Conservation (phyloP, 2,329 filamentous ascomycete species). For the Ophiognomonia clavigignenti-juglandacearum region DNA sequence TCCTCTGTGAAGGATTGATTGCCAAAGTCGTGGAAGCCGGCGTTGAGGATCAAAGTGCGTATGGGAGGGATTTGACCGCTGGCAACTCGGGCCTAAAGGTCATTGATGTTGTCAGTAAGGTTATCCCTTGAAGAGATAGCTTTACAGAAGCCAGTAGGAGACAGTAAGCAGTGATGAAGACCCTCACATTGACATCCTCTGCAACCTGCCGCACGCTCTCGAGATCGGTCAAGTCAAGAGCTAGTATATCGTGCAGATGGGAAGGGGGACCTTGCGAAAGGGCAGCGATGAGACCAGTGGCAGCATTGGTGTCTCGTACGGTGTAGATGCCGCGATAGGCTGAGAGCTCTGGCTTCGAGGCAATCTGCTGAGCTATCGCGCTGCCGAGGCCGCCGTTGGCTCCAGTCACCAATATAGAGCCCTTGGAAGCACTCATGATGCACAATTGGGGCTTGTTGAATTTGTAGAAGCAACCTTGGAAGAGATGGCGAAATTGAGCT, state of each 20-base stretch:
- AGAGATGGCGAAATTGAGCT: too few relatives aligned
- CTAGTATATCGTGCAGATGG: constrained; percentile 28
- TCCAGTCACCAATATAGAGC: constrained; percentile 33
- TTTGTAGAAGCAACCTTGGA: too few relatives aligned
- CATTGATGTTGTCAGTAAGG: too few relatives aligned
- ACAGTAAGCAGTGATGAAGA: too few relatives aligned
- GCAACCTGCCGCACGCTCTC: constrained; percentile 23
- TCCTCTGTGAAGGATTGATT: constrained; percentile 13
- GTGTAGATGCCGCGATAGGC: constrained; percentile 31
- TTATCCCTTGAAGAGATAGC: too few relatives aligned
- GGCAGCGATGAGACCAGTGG: constrained; percentile 24
- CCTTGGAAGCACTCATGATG: too few relatives aligned
- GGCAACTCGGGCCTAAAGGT: too few relatives aligned
- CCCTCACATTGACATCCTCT: constrained; percentile 24
- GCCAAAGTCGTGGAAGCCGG: not conserved
- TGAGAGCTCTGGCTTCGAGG: constrained; percentile 25
- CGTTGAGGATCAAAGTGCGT: not conserved
- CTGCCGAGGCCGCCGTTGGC: constrained; percentile 35
- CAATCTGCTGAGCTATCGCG: constrained; percentile 26
- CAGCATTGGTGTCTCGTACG: constrained; percentile 28
- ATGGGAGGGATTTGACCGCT: not conserved
- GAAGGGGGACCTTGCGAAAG: constrained; percentile 18
- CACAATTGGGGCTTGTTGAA: too few relatives aligned
- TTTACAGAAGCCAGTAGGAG: too few relatives aligned
- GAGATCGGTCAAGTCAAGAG: constrained; percentile 27